Conservation (phyloP, 2,329 filamentous ascomycete species). For the Pseudogymnoascus pannorum region DNA sequence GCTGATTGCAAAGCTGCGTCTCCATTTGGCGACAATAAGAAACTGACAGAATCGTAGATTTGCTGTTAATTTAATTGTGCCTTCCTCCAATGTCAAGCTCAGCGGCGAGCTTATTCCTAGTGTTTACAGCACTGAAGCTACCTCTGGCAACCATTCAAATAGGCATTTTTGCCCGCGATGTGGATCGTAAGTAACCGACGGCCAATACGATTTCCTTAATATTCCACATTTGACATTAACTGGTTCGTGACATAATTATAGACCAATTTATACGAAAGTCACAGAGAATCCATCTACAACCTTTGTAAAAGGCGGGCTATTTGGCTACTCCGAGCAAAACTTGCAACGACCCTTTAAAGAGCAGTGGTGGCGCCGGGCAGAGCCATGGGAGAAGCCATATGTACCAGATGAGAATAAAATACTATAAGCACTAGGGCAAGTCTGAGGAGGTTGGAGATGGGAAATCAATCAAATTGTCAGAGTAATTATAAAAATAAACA, state of each 20-base stretch:
- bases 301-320: constrained; percentile 15
- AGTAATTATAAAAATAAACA: neutral
- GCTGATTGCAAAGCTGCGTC: neutral
- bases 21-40: neutral
- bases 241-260: neutral
- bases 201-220: neutral
- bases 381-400: constrained; percentile 15
- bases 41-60: neutral
- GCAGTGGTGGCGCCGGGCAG: constrained; percentile 14
- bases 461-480: neutral
- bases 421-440: neutral
- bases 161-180: constrained; percentile 15
- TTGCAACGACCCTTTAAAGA: constrained; percentile 13
- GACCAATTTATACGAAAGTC: constrained; percentile 13
- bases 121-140: constrained; percentile 12
- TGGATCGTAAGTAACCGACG: constrained; percentile 14
- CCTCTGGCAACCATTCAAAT: constrained; percentile 14
- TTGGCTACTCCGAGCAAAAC: constrained; percentile 10
- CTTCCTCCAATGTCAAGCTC: constrained; percentile 11
- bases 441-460: neutral
- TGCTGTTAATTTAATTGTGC: constrained; percentile 12
- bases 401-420: neutral
- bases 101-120: constrained; percentile 10
- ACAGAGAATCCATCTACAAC: constrained; percentile 4
- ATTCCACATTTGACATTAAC: neutral